Conservation (phyloP, 768 basidiomycete genomes). For the Cyathus striatus region DNA sequence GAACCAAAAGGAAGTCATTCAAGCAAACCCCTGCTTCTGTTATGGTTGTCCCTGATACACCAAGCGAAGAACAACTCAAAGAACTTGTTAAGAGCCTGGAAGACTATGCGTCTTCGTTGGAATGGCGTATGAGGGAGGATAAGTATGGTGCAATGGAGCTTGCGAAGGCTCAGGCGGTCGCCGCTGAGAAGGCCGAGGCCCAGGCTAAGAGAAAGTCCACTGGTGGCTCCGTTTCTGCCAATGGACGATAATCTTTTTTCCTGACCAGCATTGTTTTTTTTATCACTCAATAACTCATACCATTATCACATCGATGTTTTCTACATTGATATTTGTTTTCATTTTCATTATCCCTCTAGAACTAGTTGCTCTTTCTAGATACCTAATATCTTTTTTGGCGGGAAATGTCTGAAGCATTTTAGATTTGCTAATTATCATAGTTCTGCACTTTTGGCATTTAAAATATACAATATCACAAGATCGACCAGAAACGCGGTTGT, state of each 20-base stretch:
- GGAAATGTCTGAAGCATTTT: no score
- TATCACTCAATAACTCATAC: no score
- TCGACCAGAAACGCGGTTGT: no score
- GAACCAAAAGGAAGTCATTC: conserved; percentile 5
- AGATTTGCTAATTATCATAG: no score
- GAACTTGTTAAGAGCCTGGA: conserved; percentile 47
- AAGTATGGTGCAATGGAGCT: conserved; percentile 16
- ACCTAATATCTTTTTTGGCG: no score
- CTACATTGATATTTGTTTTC: no score
- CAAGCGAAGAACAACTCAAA: conserved; percentile 22
- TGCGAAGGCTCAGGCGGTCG: background rate
- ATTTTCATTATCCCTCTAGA: no score
- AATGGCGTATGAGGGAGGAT: conserved; percentile 46
- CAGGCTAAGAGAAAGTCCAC: conserved; percentile 1
- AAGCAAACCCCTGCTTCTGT: conserved; percentile 5
- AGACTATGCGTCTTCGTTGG: conserved; percentile 56
- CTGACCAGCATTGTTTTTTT: background rate
- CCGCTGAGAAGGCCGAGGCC: conserved; percentile 1
- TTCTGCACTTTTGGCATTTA: no score
- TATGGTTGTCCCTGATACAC: conserved; percentile 2
- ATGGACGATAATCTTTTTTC: background rate
- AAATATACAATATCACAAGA: no score
- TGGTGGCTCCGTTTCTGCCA: background rate
- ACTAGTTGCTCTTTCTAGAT: no score
- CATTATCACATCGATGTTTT: no score